Evolutionary conservation across 208 protist species (phyloP), one percentile per base, ranked within the genome.

Genomic region (Wallacemonas sp.): DNA sequence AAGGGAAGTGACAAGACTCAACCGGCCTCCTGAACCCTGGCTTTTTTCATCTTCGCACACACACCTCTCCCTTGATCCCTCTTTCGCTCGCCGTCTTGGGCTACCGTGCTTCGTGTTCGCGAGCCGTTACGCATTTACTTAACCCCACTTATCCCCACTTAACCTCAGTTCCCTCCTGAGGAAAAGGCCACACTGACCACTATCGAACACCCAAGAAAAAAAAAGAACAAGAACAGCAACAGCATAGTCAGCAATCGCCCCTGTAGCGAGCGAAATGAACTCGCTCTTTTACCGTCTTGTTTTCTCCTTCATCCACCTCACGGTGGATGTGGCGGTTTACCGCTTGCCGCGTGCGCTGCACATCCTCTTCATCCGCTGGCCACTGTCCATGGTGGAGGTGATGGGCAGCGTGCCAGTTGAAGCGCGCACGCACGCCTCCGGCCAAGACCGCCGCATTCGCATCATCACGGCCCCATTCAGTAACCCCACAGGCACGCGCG

Each of bases 321-420:
- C 68, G 0, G 17, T 69, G 12, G 67, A 83, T 27, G 16, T 80
- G 17, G n/a, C 70, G 26, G 48, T 78, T 21, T 77, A 83, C 52
- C 26, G 62, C 44, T 11, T 84, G 12, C 78, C 78, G 9, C 56
- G 54, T 29, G 60, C 63, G 1, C 24, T 74, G 21, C 72, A 56
- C 21, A 66, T 67, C 14, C 6, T 78, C 11, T 68, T 74, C 21
- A 66, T 83, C 38, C 72, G 68, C 11, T 70, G 54, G 73, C 76
- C 76, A 4, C 29, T 78, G 14, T 52, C 23, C 29, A 11, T 54
- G 3, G 21, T 71, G 43, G 55, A 73, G 33, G 38, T 26, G 14
- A 23, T 74, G 8, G 57, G 77, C 49, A 56, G 65, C 24, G 46
- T 55, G 6, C 36, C 49, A n/a, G 21, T 56, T 29, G 23, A 58